Evolutionary conservation across 1,284 basidiomycete species (phyloP).

Genomic region (Golubevia pallescens): DNA sequence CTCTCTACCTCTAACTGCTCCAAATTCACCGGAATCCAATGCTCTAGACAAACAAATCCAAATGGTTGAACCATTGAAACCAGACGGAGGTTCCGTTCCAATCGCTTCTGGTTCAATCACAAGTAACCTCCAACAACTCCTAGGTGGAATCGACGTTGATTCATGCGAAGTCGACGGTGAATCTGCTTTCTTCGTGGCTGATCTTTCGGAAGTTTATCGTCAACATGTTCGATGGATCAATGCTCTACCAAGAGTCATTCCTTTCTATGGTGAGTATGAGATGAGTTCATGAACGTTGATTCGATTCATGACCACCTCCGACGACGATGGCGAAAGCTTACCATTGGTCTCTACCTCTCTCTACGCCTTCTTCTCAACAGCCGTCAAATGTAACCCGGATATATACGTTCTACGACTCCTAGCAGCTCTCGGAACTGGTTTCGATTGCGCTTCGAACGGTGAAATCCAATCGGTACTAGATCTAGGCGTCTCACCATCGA

Average conservation of each 20-base stretch:
- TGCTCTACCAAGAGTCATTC: slow-evolving; percentile 77
- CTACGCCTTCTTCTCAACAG: slow-evolving; percentile 65
- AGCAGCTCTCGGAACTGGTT: slow-evolving; percentile 85
- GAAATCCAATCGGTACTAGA: slow-evolving; percentile 86
- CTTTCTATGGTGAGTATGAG: slow-evolving; percentile 80
- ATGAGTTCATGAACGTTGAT: slow-evolving; percentile 2
- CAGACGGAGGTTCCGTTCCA: slow-evolving; percentile 5
- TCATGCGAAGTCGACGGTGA: slow-evolving; percentile 74
- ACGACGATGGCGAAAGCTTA: slow-evolving; percentile 1
- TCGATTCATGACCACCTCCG: slow-evolving; percentile 8
- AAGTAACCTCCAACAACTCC: slow-evolving; percentile 39
- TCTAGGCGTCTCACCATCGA: slow-evolving; percentile 69
- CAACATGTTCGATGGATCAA: slow-evolving; percentile 85
- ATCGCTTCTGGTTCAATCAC: slow-evolving; percentile 46
- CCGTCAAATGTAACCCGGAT: slow-evolving; percentile 97
- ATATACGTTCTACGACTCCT: slow-evolving; percentile 89
- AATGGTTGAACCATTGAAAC: slow-evolving; percentile 1
- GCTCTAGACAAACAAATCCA: neutral
- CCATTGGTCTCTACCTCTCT: slow-evolving; percentile 5
- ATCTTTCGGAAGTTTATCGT: slow-evolving; percentile 84
- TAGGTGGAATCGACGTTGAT: slow-evolving; percentile 62
- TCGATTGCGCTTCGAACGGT: slow-evolving; percentile 97
- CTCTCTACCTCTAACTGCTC: slow-evolving; percentile 1
- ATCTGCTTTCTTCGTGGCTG: slow-evolving; percentile 93
- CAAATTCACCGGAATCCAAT: neutral